A percentile compares a stretch with the other conserved stretches of the same genome.
These are phyloP conservation scores for Aspergillus viridinutans DNA, from an alignment of 2,329 filamentous ascomycete species.

Conservation along the genomic window DNA sequence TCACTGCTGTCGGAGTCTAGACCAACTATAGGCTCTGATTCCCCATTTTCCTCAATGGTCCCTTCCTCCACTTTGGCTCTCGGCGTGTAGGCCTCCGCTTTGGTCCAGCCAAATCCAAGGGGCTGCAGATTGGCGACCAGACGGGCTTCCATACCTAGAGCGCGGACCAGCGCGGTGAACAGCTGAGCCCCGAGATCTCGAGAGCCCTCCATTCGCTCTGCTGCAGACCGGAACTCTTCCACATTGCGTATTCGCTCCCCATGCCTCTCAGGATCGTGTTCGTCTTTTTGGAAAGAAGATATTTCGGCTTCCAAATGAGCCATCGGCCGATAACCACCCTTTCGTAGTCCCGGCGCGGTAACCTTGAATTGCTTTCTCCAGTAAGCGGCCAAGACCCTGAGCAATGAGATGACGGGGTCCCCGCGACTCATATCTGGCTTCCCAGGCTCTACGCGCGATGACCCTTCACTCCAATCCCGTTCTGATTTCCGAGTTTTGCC, in stretches of 20 bases:
- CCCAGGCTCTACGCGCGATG: slow-evolving; percentile 65
- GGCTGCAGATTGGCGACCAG: slow-evolving; percentile 83
- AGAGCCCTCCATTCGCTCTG: slow-evolving; percentile 70
- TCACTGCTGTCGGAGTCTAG: slow-evolving; percentile 18
- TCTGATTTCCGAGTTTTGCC: slow-evolving; percentile 37
- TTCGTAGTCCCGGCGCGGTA: slow-evolving; percentile 75
- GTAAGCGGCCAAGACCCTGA: slow-evolving; percentile 73
- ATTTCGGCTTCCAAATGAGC: slow-evolving; percentile 69
- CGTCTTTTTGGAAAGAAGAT: slow-evolving; percentile 62
- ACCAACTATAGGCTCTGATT: slow-evolving; percentile 15
- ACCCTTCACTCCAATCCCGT: slow-evolving; percentile 69
- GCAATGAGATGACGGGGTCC: slow-evolving; percentile 72
- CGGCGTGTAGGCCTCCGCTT: slow-evolving; percentile 69
- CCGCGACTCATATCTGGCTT: slow-evolving; percentile 74
- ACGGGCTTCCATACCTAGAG: slow-evolving; percentile 74
- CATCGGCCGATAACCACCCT: slow-evolving; percentile 82
- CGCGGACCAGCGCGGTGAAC: slow-evolving; percentile 79
- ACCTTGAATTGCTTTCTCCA: slow-evolving; percentile 83
- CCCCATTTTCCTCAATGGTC: slow-evolving; percentile 2
- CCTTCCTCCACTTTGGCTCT: slow-evolving; percentile 17
- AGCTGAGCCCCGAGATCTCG: slow-evolving; percentile 84
- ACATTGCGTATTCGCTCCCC: slow-evolving; percentile 71
- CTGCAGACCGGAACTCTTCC: slow-evolving; percentile 64
- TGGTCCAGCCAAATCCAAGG: slow-evolving; percentile 85
- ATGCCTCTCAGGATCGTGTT: slow-evolving; percentile 59